Evolutionary conservation across 139 green algal genomes (phyloP).

Genomic region (Coelastrella sp.): DNA sequence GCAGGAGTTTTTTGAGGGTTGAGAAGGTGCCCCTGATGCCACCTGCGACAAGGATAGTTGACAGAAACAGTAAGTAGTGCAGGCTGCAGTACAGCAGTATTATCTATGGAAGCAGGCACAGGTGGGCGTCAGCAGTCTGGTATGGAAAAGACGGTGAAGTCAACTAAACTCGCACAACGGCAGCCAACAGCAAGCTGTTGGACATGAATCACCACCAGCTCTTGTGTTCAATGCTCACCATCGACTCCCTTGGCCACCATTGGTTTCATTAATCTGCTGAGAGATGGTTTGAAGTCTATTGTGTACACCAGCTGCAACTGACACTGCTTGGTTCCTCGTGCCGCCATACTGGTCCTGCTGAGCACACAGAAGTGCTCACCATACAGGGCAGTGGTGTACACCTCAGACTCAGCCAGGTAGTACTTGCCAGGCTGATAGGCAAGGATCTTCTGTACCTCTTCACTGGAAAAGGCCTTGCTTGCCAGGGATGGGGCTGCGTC

Average conservation of each 20-base stretch:
- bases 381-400: constrained; percentile 47
- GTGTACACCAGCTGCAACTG: constrained; percentile 35
- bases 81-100: too few relatives aligned
- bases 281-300: constrained; percentile 10
- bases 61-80: not conserved
- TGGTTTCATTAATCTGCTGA: constrained; percentile 41
- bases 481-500: constrained; percentile 27
- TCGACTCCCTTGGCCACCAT: constrained; percentile 45
- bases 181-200: not conserved
- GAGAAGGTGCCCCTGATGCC: constrained; percentile 35
- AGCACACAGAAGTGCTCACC: constrained; percentile 43
- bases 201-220: not conserved
- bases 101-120: too few relatives aligned
- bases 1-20: constrained; percentile 36
- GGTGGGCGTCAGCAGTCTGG: too few relatives aligned
- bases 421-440: constrained; percentile 24
- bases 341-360: not conserved
- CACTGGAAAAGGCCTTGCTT: constrained; percentile 37
- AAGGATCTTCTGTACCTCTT: constrained; percentile 38
- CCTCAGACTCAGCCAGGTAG: constrained; percentile 41
- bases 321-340: not conserved
- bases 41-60: not conserved
- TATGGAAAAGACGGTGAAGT: too few relatives aligned
- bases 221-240: constrained; percentile 5
- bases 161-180: too few relatives aligned